Evolutionary conservation across 164 flowering plant genomes (phyloP).

Genomic region (Protea cynaroides): DNA sequence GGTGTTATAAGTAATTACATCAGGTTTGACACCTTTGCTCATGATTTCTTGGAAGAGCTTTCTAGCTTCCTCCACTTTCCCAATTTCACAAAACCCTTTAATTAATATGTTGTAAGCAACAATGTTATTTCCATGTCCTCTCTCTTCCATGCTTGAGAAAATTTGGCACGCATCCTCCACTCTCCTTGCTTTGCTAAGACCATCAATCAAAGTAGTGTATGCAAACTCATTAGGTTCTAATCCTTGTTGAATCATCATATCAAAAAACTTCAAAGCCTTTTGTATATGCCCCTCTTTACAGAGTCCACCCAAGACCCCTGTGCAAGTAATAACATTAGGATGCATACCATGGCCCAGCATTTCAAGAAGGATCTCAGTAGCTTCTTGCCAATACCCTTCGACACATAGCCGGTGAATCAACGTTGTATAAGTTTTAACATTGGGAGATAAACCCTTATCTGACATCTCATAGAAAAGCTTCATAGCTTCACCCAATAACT

Average conservation of each 20-base stretch:
- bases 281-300: constrained; percentile 16
- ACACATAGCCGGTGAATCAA: constrained; percentile 26
- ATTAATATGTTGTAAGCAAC: constrained; percentile 18
- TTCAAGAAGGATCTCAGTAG: constrained; percentile 13
- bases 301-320: constrained; percentile 12
- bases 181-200: constrained; percentile 18
- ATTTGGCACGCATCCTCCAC: constrained; percentile 17
- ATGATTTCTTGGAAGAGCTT: constrained; percentile 8
- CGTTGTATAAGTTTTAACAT: constrained; percentile 19
- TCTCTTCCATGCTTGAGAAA: constrained; percentile 13
- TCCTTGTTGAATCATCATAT: constrained; percentile 16
- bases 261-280: constrained; percentile 17
- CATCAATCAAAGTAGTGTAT: constrained; percentile 19
- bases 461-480: constrained; percentile 20
- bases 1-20: constrained; percentile 16
- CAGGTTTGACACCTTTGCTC: constrained; percentile 6
- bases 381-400: constrained; percentile 20
- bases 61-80: constrained; percentile 16
- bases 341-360: constrained; percentile 17
- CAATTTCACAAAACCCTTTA: constrained; percentile 16
- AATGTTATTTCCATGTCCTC: constrained; percentile 7
- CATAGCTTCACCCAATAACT: constrained; percentile 13
- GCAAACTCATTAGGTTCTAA: constrained; percentile 19
- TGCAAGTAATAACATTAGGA: constrained; percentile 19
- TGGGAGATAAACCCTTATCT: constrained; percentile 14